These are phyloP conservation scores for Quaeritorhiza haematococci DNA, from an alignment of 371 early-diverging fungal species.

Conservation along the genomic window DNA sequence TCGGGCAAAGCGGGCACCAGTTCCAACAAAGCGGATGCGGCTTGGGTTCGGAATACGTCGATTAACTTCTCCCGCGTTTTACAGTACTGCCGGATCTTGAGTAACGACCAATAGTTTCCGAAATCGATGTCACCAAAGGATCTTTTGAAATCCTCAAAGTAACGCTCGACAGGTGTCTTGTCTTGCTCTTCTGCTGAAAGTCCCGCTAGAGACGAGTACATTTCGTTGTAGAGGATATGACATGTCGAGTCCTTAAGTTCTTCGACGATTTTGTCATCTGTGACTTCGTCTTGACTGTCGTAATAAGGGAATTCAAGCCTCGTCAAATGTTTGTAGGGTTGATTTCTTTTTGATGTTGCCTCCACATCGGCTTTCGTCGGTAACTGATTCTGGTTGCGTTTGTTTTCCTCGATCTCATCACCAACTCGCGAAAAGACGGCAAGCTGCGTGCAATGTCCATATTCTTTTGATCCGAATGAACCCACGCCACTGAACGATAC, in stretches of 20 bases:
- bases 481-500: slow-evolving; percentile 71
- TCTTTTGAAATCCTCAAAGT: not conserved
- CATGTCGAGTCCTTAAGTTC: slow-evolving; percentile 12
- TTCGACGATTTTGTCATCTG: slow-evolving; percentile 15
- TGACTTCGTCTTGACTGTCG: slow-evolving; percentile 14
- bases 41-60: slow-evolving; percentile 1
- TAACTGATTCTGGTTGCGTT: not conserved
- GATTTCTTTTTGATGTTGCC: not conserved
- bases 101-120: slow-evolving; percentile 25
- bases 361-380: not conserved
- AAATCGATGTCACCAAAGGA: slow-evolving; percentile 7
- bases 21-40: not conserved
- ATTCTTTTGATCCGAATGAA: slow-evolving; percentile 23
- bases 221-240: slow-evolving; percentile 13
- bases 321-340: not conserved
- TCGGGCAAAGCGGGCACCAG: not conserved
- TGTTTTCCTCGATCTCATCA: too few species aligned
- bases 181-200: not conserved
- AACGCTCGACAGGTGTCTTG: not conserved
- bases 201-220: not conserved
- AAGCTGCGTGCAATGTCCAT: slow-evolving; percentile 77
- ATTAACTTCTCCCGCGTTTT: slow-evolving; percentile 18
- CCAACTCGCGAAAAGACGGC: slow-evolving; percentile 54
- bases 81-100: slow-evolving; percentile 36
- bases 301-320: slow-evolving; percentile 31